Evolutionary conservation across 2,329 filamentous ascomycete genomes (phyloP), one percentile per base, ranked within the genome.

Genomic region (Sporothrix dimorphospora): DNA sequence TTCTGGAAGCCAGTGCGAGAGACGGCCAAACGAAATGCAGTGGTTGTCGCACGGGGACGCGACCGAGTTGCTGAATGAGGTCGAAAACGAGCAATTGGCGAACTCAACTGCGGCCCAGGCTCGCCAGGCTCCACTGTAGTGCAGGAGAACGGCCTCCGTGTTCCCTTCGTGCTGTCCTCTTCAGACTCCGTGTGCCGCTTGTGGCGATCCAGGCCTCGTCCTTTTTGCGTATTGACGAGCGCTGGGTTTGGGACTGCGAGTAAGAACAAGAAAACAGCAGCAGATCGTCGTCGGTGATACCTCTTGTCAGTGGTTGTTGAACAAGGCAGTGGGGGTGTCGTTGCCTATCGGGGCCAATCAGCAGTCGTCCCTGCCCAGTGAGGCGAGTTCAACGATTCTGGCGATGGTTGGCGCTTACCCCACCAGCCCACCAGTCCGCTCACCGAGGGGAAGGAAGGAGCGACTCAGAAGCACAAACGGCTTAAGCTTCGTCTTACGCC

Each of bases 371-470:
- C 38, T 63, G 59, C 59, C 55, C 38, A 9, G 38, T 34, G 34
- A 63, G 38, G 40, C 63, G 63, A 49, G 61, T 47, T 27, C 21
- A 27, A 27, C 27, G 12, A 14, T n/a, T 47, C 12, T 30, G 21
- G 34, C 40, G 59, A 59, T 59, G 14, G 55, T 16, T 24, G 38
- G n/a, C 4, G 38, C 34, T 38, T 27, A n/a, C 40, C 42, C 40
- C 63, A 34, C n/a, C n/a, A n/a, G n/a, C n/a, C n/a, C n/a, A n/a
- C n/a, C n/a, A n/a, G n/a, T n/a, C n/a, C n/a, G n/a, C 63, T 66
- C 63, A 47, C 63, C 63, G 63, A 66, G 24, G n/a, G 24, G 38
- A 21, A 59, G 59, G 59, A 34, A 66, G 42, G 61, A 65, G 61
- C 61, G 61, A 65, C 42, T 34, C 63, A n/a, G 24, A n/a, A 34